Conservation (phyloP, 345 rosid genomes). For the Isatis tinctoria region DNA sequence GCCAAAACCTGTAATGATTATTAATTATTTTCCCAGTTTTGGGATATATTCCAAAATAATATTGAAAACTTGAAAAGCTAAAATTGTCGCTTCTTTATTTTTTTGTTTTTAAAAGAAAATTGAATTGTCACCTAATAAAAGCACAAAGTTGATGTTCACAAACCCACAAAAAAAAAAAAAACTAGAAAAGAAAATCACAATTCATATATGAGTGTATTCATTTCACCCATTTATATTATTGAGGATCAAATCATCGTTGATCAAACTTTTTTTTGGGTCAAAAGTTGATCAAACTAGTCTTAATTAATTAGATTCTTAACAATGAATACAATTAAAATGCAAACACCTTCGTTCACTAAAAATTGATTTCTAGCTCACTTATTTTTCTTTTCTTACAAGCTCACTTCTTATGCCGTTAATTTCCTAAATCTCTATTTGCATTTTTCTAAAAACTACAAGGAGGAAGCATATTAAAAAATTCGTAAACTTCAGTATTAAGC, state of each 20-base stretch:
- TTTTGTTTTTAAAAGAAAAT: background rate
- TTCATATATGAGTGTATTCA: background rate
- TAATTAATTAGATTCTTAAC: background rate
- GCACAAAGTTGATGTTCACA: background rate
- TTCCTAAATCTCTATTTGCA: no score
- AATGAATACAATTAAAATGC: background rate
- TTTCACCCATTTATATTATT: background rate
- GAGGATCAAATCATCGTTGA: background rate
- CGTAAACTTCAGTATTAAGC: no score
- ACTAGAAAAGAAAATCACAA: background rate
- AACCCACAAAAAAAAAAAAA: background rate
- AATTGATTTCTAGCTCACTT: background rate
- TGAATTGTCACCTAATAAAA: background rate
- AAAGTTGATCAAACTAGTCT: background rate
- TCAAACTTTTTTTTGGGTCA: background rate
- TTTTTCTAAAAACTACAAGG: no score
- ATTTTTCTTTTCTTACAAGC: background rate
- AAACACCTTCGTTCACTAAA: background rate
- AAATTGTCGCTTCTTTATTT: background rate
- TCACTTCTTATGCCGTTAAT: no score
- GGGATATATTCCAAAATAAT: background rate
- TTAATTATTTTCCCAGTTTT: background rate
- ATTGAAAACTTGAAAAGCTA: background rate
- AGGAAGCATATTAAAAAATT: no score
- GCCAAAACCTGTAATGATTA: background rate